These are phyloP conservation scores for Vitis vinifera DNA, from an alignment of 164 flowering plant species.

Conservation along the genomic window DNA sequence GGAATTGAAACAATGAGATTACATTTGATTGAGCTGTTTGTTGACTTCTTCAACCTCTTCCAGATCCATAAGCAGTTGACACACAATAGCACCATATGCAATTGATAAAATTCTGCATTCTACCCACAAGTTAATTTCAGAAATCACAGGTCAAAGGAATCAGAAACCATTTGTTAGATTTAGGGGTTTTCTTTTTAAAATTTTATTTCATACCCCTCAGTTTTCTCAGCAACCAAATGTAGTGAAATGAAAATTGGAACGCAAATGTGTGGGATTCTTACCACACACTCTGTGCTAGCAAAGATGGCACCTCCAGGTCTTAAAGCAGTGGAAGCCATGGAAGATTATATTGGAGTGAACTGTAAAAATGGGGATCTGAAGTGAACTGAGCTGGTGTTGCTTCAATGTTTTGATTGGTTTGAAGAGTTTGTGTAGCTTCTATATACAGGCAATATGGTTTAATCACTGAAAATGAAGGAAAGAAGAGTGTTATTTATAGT, in stretches of 20 bases:
- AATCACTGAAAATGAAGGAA: no score
- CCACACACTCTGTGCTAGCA: no score
- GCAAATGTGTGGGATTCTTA: no score
- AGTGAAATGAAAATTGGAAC: background rate
- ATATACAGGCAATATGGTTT: no score
- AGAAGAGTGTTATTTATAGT: no score
- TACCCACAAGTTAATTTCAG: constrained; percentile 11
- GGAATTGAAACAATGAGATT: constrained; percentile 1
- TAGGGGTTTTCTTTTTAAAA: background rate
- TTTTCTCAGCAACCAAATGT: background rate
- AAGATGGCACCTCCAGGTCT: no score
- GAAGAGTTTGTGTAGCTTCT: no score
- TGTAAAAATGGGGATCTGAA: no score
- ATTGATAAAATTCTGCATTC: constrained; percentile 95
- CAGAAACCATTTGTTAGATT: background rate
- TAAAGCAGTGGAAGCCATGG: no score
- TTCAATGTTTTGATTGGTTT: no score
- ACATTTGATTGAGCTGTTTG: constrained; percentile 97
- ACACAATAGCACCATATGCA: constrained; percentile 89
- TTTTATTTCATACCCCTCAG: background rate
- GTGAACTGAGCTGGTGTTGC: no score
- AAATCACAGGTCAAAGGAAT: background rate
- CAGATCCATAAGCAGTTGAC: constrained; percentile 86
- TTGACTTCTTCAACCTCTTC: constrained; percentile 96
- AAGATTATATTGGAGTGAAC: background rate